Percentiles rank a stretch among this genome's conserved stretches.
Evolutionary conservation across 768 basidiomycete species (phyloP).

Genomic region (Kwoniella dejecticola): DNA sequence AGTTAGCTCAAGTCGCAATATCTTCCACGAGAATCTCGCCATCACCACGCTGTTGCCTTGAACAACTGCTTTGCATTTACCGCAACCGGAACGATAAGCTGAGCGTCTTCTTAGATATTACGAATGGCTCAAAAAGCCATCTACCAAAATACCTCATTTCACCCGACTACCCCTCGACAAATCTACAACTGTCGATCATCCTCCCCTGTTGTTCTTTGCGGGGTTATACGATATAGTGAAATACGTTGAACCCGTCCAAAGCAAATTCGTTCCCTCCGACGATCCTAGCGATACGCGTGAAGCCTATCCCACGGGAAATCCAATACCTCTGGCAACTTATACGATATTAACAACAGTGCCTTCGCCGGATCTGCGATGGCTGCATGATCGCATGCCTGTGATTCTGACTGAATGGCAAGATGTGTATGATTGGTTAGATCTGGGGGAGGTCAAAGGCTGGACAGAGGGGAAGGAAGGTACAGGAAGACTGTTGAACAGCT

Average conservation of each 20-base stretch:
- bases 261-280: constrained; percentile 32
- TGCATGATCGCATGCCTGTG: constrained; percentile 83
- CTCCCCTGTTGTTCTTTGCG: constrained; percentile 74
- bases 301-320: constrained; percentile 54
- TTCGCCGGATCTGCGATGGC: constrained; percentile 71
- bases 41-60: too few species aligned
- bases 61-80: too few species aligned
- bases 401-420: constrained; percentile 69
- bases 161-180: constrained; percentile 61
- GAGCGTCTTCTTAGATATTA: too few species aligned
- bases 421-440: constrained; percentile 76
- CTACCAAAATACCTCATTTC: constrained; percentile 78
- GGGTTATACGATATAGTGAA: constrained; percentile 76
- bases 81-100: too few species aligned
- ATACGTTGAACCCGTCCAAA: constrained; percentile 52
- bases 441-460: constrained; percentile 68
- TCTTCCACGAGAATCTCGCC: background rate
- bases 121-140: constrained; percentile 82
- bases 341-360: constrained; percentile 85
- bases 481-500: constrained; percentile 67
- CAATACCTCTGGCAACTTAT: constrained; percentile 71
- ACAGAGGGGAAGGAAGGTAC: constrained; percentile 62
- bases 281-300: constrained; percentile 33
- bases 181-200: constrained; percentile 55
- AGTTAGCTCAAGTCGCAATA: constrained; percentile 26